Evolutionary conservation across 1,284 basidiomycete species (phyloP).

Genomic region (Microstroma glucosiphilum): DNA sequence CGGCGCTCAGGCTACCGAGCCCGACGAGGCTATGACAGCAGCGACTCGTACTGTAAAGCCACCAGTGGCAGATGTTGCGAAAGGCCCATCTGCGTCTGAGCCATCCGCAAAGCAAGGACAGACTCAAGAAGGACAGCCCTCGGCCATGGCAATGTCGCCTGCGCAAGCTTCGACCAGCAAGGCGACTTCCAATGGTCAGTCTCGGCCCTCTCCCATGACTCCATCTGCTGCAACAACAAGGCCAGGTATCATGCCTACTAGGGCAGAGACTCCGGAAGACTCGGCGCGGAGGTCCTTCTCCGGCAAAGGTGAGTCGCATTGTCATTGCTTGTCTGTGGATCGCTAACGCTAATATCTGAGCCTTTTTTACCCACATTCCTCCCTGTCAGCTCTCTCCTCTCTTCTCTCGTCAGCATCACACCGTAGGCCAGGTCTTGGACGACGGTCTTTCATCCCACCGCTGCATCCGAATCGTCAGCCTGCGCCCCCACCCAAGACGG

Average conservation of each 20-base stretch:
- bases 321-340: background rate
- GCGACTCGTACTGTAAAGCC: background rate
- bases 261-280: background rate
- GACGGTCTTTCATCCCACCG: background rate
- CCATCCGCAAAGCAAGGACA: background rate
- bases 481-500: background rate
- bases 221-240: background rate
- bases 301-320: background rate
- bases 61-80: background rate
- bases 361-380: too few species aligned
- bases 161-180: too few species aligned
- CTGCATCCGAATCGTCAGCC: constrained; percentile 1
- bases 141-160: too few species aligned
- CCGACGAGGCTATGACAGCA: background rate
- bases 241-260: background rate
- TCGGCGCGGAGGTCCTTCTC: background rate
- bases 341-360: too few species aligned
- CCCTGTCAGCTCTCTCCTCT: background rate
- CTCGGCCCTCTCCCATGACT: constrained; percentile 2
- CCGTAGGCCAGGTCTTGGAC: background rate
- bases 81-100: background rate
- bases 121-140: background rate
- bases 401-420: constrained; percentile 2
- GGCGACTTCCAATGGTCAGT: background rate
- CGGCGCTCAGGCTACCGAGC: background rate